Conservation (phyloP, 2,329 filamentous ascomycete species). For the Phaeomoniella chlamydospora region DNA sequence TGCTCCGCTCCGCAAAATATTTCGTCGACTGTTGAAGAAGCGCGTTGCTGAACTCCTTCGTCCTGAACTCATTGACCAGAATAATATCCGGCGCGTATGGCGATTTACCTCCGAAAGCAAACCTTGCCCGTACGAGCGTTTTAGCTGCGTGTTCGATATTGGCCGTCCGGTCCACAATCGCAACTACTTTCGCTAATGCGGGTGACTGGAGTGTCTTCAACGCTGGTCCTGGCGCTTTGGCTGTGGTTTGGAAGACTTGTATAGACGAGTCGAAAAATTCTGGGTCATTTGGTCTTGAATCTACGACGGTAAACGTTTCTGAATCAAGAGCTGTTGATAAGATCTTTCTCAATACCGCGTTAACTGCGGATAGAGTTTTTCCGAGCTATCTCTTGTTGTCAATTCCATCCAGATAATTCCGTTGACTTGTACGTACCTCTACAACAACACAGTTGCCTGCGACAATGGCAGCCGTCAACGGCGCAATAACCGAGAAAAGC, state of each 20-base stretch:
- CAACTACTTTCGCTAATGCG: slow-evolving; percentile 25
- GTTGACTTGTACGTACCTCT: slow-evolving; percentile 16
- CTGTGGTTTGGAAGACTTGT: slow-evolving; percentile 18
- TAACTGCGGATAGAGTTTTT: slow-evolving; percentile 22
- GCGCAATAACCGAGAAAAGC: slow-evolving; percentile 17
- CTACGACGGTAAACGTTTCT: slow-evolving; percentile 32
- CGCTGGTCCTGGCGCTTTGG: slow-evolving; percentile 12
- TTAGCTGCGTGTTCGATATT: slow-evolving; percentile 38
- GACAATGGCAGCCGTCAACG: slow-evolving; percentile 19
- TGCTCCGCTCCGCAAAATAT: background rate
- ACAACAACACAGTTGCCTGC: slow-evolving; percentile 21
- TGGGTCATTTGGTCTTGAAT: slow-evolving; percentile 17
- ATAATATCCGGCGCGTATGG: slow-evolving; percentile 49
- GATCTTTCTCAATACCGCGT: slow-evolving; percentile 20
- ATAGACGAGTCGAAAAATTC: too few species aligned
- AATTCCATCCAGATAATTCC: slow-evolving; percentile 10
- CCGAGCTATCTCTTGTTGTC: slow-evolving; percentile 8
- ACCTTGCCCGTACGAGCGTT: slow-evolving; percentile 37
- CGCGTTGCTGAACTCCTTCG: slow-evolving; percentile 38
- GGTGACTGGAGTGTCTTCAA: slow-evolving; percentile 19
- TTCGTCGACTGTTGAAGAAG: background rate
- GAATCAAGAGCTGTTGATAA: slow-evolving; percentile 27
- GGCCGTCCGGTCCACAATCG: slow-evolving; percentile 47
- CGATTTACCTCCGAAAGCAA: slow-evolving; percentile 40
- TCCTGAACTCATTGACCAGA: slow-evolving; percentile 49